Evolutionary conservation across 225 moss, liverwort and hornwort species (phyloP), one percentile per base, ranked within the genome.

Genomic region (Sphagnum contortum): DNA sequence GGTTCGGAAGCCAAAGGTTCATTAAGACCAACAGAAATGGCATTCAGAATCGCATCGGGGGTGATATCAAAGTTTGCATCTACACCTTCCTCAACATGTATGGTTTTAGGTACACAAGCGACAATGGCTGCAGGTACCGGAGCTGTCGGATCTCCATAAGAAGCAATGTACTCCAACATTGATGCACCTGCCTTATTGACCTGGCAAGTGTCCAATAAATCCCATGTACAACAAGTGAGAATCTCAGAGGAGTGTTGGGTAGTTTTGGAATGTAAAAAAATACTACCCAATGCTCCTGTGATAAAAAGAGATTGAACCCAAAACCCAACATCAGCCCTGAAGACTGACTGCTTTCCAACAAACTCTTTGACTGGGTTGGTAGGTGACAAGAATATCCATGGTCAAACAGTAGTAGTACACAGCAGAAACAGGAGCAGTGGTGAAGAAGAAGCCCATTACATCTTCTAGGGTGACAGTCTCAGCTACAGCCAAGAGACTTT

Each of bases 111-210:
- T 54, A 98, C 98, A 73, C 98, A 98, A 14, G 98, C 98, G 57
- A 98, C 98, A 66, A 98, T 88, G 29, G 98, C 98, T 68, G 98
- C 93, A 67, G 98, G 89, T 61, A 87, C 73, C 68, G 93, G 98
- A 48, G 98, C 91, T 66, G 81, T 89, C 48, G 83, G 62, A 61
- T 76, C 77, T 49, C 87, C 96, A 74, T 93, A 93, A 55, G 81
- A 87, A 54, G 98, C 87, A 51, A 98, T 77, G 59, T 93, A 98
- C 65, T 87, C 78, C 71, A 98, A 73, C 98, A 98, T 98, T 74
- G 70, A 75, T 57, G 83, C 90, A 57, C 90, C 98, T 44, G 87
- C 82, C 61, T 81, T 80, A 80, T 98, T 98, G 9, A 95, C 95
- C 95, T 95, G 83, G 60, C 69, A 64, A 29, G 29, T 29, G 29